A percentile compares a stretch with the other conserved stretches of the same genome.
Conservation (phyloP, 305 asterid genomes). For the Coffea humblotiana region DNA sequence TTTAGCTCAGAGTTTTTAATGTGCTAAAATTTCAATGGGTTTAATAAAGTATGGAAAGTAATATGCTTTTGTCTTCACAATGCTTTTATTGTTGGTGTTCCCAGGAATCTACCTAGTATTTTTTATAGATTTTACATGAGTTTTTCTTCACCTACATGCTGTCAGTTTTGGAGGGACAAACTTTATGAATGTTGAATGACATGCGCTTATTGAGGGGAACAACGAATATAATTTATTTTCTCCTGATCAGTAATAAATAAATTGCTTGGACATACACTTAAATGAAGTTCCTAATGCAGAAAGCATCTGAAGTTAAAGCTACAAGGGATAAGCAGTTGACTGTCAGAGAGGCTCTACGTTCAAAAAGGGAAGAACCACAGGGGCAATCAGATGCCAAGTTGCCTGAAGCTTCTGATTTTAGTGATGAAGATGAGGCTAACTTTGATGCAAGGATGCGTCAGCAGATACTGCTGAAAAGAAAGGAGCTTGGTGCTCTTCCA, state of each 20-base stretch:
- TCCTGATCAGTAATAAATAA: not conserved
- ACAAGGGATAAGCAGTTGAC: slow-evolving; percentile 60
- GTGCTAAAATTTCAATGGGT: not conserved
- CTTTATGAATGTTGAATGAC: not conserved
- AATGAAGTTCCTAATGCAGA: slow-evolving; percentile 50
- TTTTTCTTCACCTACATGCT: not conserved
- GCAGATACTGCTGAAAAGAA: slow-evolving; percentile 72
- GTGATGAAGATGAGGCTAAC: slow-evolving; percentile 76
- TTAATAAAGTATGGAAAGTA: not conserved
- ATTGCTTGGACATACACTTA: slow-evolving; percentile 21
- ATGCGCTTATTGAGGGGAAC: not conserved
- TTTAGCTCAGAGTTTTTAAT: not conserved
- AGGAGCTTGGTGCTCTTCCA: slow-evolving; percentile 64
- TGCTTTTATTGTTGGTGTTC: not conserved
- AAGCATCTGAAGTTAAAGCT: slow-evolving; percentile 49
- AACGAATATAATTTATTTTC: not conserved
- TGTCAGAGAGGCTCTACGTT: slow-evolving; percentile 80
- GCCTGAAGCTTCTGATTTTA: slow-evolving; percentile 50
- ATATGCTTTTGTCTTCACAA: not conserved
- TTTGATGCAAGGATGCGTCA: slow-evolving; percentile 95
- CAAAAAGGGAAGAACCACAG: slow-evolving; percentile 58
- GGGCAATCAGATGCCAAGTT: slow-evolving; percentile 44
- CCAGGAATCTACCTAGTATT: not conserved
- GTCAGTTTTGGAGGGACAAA: not conserved
- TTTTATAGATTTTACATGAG: not conserved